Conservation (phyloP, 2,329 filamentous ascomycete species). For the Aspergillus quadrilineatus region DNA sequence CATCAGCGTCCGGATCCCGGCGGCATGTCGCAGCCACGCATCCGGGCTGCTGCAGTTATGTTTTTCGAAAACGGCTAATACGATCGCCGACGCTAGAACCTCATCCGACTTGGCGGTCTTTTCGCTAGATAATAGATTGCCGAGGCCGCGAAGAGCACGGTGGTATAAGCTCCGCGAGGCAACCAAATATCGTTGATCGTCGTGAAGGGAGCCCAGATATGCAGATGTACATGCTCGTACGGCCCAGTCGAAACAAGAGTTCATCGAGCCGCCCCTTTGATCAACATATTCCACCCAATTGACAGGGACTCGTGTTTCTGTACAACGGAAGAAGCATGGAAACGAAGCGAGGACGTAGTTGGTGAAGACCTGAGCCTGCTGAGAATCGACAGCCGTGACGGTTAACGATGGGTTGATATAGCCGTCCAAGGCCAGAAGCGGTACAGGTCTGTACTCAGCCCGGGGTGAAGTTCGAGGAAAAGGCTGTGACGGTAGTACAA, state of each 20-base stretch:
- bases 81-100: constrained; percentile 35
- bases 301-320: constrained; percentile 26
- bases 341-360: constrained; percentile 29
- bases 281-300: constrained; percentile 32
- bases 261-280: constrained; percentile 15
- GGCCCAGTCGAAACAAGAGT: constrained; percentile 25
- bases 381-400: constrained; percentile 24
- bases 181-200: constrained; percentile 26
- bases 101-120: constrained; percentile 32
- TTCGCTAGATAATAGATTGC: constrained; percentile 25
- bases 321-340: constrained; percentile 31
- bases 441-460: constrained; percentile 7
- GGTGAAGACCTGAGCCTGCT: constrained; percentile 29
- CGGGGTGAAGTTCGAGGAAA: not conserved
- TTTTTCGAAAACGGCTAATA: constrained; percentile 39
- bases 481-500: not conserved
- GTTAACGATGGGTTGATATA: constrained; percentile 29
- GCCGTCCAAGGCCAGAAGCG: constrained; percentile 23
- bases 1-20: constrained; percentile 36
- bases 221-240: constrained; percentile 22
- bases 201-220: constrained; percentile 20
- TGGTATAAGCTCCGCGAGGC: constrained; percentile 30
- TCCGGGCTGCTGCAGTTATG: constrained; percentile 36
- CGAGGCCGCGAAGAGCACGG: constrained; percentile 31
- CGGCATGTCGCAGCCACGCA: constrained; percentile 39